Evolutionary conservation across 2,329 filamentous ascomycete genomes (phyloP).

Genomic region (Aspergillus melleus): DNA sequence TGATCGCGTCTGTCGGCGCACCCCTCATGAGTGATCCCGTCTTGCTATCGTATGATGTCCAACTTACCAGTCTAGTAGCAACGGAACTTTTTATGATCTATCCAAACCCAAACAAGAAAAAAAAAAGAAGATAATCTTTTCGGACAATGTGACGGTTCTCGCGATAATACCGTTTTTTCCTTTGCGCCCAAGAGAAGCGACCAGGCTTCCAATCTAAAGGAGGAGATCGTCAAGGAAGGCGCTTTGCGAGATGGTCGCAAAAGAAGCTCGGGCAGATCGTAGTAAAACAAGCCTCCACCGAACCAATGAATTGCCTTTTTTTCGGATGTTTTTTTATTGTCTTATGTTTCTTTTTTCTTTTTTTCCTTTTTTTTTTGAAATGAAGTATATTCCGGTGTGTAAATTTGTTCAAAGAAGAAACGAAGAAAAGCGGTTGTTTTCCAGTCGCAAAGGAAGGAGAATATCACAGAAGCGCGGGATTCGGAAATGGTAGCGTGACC

Average conservation of each 20-base stretch:
- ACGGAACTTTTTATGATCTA: conserved; percentile 28
- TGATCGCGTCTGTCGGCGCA: conserved; percentile 28
- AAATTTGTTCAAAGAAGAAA: conserved; percentile 5
- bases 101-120: conserved; percentile 20
- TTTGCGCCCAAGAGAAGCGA: conserved; percentile 22
- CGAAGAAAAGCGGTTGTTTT: conserved; percentile 4
- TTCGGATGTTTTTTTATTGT: not conserved
- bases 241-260: conserved; percentile 19
- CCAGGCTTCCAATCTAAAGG: conserved; percentile 29
- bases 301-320: not conserved
- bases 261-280: conserved; percentile 10
- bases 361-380: conserved; percentile 7
- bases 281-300: not conserved
- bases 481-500: conserved; percentile 33
- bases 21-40: conserved; percentile 9
- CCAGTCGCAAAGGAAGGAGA: conserved; percentile 11
- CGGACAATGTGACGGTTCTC: conserved; percentile 20
- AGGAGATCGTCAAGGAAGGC: conserved; percentile 9
- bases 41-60: conserved; percentile 4
- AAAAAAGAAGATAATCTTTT: conserved; percentile 24
- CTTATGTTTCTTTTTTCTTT: conserved; percentile 3
- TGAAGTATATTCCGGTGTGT: conserved; percentile 8
- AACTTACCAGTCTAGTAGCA: conserved; percentile 37
- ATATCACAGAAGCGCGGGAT: conserved; percentile 18
- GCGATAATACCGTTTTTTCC: not conserved